Percentiles rank a stretch among this genome's conserved stretches.
Conservation (phyloP, 2,329 filamentous ascomycete genomes). For the Huntiella bhutanensis region DNA sequence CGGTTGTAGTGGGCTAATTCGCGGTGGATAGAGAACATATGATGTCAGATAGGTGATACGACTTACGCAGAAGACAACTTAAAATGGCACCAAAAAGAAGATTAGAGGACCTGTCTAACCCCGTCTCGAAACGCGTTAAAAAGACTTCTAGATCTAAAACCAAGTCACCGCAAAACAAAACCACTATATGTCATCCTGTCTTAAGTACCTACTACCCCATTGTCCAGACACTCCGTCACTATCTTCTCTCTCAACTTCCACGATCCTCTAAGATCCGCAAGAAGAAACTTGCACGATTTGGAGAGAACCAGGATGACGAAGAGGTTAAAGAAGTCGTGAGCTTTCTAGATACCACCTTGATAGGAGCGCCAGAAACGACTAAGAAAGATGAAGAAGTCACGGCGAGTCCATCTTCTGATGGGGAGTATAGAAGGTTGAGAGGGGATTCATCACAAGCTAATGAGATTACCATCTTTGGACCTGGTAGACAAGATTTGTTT, state of each 20-base stretch:
- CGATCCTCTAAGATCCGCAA: constrained; percentile 42
- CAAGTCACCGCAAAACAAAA: not conserved
- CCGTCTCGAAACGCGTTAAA: too few species aligned
- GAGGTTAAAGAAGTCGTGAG: constrained; percentile 10
- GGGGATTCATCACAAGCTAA: constrained; percentile 17
- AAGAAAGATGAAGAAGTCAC: not conserved
- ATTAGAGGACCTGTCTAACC: too few species aligned
- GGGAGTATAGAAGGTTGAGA: not conserved
- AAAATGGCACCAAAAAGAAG: too few species aligned
- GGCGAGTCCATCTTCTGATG: not conserved
- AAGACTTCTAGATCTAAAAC: not conserved
- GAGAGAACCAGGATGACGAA: constrained; percentile 19
- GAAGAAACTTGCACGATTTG: constrained; percentile 34
- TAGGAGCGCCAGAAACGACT: constrained; percentile 1
- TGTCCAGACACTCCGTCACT: constrained; percentile 49
- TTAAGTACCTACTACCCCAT: constrained; percentile 36
- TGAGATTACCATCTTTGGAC: constrained; percentile 30
- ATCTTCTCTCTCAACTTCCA: constrained; percentile 48
- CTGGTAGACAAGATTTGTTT: constrained; percentile 22
- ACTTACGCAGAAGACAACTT: too few species aligned
- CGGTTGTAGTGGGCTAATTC: too few species aligned
- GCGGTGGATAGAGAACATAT: too few species aligned
- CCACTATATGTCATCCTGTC: not conserved
- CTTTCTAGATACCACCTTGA: constrained; percentile 12
- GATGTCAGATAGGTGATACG: too few species aligned